Conservation (phyloP, 345 rosid genomes). For the Hibiscus trionum region DNA sequence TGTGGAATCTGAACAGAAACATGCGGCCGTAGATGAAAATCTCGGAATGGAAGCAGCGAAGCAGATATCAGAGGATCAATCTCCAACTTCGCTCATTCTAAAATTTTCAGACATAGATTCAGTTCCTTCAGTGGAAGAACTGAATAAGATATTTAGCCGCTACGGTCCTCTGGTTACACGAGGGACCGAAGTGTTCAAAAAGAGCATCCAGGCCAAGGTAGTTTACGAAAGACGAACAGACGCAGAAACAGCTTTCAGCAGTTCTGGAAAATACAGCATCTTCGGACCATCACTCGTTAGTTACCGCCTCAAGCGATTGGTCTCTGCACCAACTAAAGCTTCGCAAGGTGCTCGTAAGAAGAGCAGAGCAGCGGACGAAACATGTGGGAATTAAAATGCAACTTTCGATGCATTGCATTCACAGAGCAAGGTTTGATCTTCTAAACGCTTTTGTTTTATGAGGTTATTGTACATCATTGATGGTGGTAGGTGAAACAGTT, state of each 20-base stretch:
- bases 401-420: not conserved
- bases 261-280: constrained; percentile 49
- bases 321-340: constrained; percentile 12
- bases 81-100: constrained; percentile 46
- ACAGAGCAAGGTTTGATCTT: not conserved
- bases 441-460: not conserved
- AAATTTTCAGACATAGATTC: constrained; percentile 40
- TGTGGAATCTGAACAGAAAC: constrained; percentile 20
- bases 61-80: not conserved
- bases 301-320: constrained; percentile 37
- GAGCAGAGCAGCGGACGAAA: constrained; percentile 14
- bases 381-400: constrained; percentile 4
- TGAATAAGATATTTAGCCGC: constrained; percentile 48
- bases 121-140: constrained; percentile 33
- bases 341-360: constrained; percentile 15
- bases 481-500: not conserved
- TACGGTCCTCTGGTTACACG: constrained; percentile 40
- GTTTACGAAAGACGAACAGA: constrained; percentile 43
- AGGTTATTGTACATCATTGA: not conserved
- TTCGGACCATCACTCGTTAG: constrained; percentile 60
- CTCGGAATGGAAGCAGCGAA: not conserved
- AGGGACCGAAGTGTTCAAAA: constrained; percentile 40
- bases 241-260: constrained; percentile 59
- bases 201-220: constrained; percentile 46
- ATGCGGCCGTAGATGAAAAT: constrained; percentile 14